These are phyloP conservation scores for Thamnidium elegans DNA, from an alignment of 192 early-diverging fungal genomes.

Conservation along the genomic window DNA sequence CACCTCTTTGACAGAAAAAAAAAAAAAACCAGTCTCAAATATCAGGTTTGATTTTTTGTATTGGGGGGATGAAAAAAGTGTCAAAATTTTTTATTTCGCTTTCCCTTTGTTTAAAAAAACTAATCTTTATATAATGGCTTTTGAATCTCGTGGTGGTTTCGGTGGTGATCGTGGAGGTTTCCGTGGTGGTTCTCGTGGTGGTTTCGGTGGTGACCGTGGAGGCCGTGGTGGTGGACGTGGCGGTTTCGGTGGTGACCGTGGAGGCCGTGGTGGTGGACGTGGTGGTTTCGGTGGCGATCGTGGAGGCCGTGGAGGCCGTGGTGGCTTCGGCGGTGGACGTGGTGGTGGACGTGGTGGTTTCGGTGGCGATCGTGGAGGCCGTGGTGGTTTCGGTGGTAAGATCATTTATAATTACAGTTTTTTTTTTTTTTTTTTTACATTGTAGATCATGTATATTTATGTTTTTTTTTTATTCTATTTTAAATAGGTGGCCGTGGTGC, in stretches of 20 bases:
- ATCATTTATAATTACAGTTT: neutral
- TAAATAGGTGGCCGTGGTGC: conserved; percentile 26
- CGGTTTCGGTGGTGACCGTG: too few relatives aligned
- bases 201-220: conserved; percentile 50
- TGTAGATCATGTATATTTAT: neutral
- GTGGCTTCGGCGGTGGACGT: neutral
- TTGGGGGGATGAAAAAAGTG: too few relatives aligned
- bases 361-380: neutral
- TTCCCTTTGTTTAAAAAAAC: conserved; percentile 4
- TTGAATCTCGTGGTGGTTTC: conserved; percentile 30
- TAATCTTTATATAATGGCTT: conserved; percentile 25
- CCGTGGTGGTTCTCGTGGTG: conserved; percentile 44
- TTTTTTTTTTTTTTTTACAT: neutral
- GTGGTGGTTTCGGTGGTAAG: neutral
- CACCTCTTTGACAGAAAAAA: too few relatives aligned
- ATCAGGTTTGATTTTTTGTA: too few relatives aligned
- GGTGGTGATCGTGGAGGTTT: neutral
- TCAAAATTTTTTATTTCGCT: too few relatives aligned
- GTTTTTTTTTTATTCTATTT: neutral
- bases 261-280: conserved; percentile 16
- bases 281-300: conserved; percentile 23
- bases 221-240: conserved; percentile 41
- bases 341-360: conserved; percentile 19
- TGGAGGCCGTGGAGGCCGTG: conserved; percentile 25
- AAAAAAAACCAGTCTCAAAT: too few relatives aligned